Evolutionary conservation across 768 basidiomycete species (phyloP), one percentile per base, ranked within the genome.

Genomic region (Leccinum boreale): DNA sequence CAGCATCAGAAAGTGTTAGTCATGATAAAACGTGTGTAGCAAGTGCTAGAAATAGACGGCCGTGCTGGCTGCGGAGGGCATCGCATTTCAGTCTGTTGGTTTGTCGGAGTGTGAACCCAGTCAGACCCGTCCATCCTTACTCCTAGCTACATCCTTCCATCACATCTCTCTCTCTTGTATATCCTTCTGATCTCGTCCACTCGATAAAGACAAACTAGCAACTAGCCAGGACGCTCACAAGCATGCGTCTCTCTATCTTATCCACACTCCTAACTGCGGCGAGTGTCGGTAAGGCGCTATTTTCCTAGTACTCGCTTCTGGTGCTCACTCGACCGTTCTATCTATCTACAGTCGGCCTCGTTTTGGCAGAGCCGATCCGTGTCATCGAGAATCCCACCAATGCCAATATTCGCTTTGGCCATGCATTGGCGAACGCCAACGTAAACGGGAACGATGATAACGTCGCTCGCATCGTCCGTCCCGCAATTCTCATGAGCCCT

Each of bases 301-400:
- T 46, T 52, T 24, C 39, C 21, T 23, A 33, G 23, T 29, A 21
- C 19, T 19, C 51, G 50, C 35, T 12, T 17, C 3, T 15, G 31
- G 35, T 51, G n/a, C 44, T 28, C 29, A 55, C 57, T 55, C 45
- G 28, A 50, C 49, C 3, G 5, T 44, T 29, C 47, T 50, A 35
- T 35, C 2, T 46, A 4, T 55, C 39, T 53, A 70, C 59, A 62
- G 71, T 60, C 53, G 55, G 58, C 28, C 74, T 80, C 61, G 83
- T 78, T 51, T 65, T 70, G 50, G 81, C 84, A 42, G 77, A 75
- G 59, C 83, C 85, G 49, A 68, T 86, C 58, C 75, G 81, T 21
- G 73, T 85, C 44, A 62, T 84, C 17, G 69, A 73, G 1, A 67
- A 67, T 17, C 52, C 70, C 28, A 66, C 75, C 26, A 66, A 69